These are phyloP conservation scores for Lipomyces chichibuensis DNA, from an alignment of 805 yeast species.

Conservation along the genomic window DNA sequence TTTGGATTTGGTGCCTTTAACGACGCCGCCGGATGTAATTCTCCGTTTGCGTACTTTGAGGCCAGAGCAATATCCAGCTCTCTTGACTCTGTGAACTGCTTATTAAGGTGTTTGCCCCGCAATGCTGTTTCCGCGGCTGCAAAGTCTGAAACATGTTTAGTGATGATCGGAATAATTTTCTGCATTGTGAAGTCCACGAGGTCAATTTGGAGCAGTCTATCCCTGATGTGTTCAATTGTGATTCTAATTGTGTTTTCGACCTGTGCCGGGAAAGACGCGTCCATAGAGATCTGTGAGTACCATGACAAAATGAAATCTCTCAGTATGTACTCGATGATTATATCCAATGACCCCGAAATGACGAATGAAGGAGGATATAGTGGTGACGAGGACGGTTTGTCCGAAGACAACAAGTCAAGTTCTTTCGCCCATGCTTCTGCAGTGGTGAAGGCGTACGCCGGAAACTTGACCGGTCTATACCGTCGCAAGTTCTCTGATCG, in stretches of 20 bases:
- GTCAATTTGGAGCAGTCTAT: constrained; percentile 53
- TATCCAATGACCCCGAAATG: constrained; percentile 58
- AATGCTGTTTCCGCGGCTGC: constrained; percentile 48
- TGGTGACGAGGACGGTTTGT: constrained; percentile 27
- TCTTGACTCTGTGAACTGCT: constrained; percentile 43
- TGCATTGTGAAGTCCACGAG: constrained; percentile 60
- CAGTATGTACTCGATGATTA: constrained; percentile 53
- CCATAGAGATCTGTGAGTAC: constrained; percentile 53
- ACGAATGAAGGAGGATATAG: constrained; percentile 54
- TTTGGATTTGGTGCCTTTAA: constrained; percentile 46
- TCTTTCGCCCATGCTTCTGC: constrained; percentile 23
- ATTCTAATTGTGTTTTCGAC: constrained; percentile 51
- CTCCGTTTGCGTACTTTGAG: constrained; percentile 53
- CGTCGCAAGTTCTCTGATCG: constrained; percentile 13
- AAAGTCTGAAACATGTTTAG: constrained; percentile 63
- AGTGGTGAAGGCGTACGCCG: constrained; percentile 31
- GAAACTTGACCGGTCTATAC: constrained; percentile 28
- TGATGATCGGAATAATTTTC: constrained; percentile 63
- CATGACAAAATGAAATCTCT: constrained; percentile 61
- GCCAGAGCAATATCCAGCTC: constrained; percentile 50
- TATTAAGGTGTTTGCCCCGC: constrained; percentile 38
- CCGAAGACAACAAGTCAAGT: constrained; percentile 18
- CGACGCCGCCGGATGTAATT: constrained; percentile 61
- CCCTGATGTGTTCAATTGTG: constrained; percentile 50
- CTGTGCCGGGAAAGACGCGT: constrained; percentile 50